A percentile compares a stretch with the other conserved stretches of the same genome.
These are phyloP conservation scores for Pseudogymnoascus sp. DNA, from an alignment of 2,329 filamentous ascomycete species.

Conservation along the genomic window DNA sequence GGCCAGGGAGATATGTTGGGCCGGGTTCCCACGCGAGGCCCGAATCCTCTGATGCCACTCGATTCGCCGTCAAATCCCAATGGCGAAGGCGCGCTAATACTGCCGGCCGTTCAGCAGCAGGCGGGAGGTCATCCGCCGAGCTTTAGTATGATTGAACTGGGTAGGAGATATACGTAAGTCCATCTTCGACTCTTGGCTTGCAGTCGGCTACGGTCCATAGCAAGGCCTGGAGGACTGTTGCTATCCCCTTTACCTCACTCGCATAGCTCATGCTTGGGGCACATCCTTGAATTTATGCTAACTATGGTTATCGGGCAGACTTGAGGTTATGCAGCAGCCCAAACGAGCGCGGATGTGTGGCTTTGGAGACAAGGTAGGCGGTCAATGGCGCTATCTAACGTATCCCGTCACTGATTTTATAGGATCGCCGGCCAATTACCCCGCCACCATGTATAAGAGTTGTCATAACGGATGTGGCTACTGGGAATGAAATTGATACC, in stretches of 20 bases:
- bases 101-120: neutral
- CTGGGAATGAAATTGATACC: slow-evolving; percentile 73
- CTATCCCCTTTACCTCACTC: neutral
- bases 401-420: slow-evolving; percentile 14
- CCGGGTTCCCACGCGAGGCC: neutral
- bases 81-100: neutral
- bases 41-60: neutral
- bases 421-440: slow-evolving; percentile 93
- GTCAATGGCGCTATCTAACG: slow-evolving; percentile 10
- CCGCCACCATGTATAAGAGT: slow-evolving; percentile 87
- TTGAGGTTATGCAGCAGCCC: slow-evolving; percentile 83
- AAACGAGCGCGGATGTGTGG: slow-evolving; percentile 94
- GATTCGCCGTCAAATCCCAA: slow-evolving; percentile 2
- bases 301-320: slow-evolving; percentile 33
- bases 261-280: neutral
- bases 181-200: neutral
- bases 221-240: neutral
- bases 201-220: neutral
- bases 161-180: slow-evolving; percentile 7
- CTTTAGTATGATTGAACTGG: slow-evolving; percentile 7
- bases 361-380: slow-evolving; percentile 85
- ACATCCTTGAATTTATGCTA: neutral
- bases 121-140: neutral
- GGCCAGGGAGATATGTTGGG: neutral
- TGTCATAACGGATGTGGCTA: slow-evolving; percentile 64